Conservation (phyloP, 192 early-diverging fungal species). For the Backusella psychrophila region DNA sequence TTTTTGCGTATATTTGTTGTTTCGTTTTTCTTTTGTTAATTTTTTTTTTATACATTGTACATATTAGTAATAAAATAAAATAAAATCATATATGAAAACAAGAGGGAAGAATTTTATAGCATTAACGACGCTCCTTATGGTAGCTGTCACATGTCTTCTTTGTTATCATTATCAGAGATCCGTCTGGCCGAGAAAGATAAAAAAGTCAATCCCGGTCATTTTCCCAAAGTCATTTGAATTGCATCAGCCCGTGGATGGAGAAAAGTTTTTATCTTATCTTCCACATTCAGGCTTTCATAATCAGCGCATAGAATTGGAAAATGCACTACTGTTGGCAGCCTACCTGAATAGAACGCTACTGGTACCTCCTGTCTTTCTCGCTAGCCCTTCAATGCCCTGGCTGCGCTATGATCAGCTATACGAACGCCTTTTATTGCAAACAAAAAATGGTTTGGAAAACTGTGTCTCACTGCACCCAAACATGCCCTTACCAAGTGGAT, state of each 20-base stretch:
- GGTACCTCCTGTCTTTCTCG: slow-evolving; percentile 48
- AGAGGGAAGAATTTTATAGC: background rate
- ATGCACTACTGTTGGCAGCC: slow-evolving; percentile 52
- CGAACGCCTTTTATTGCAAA: slow-evolving; percentile 47
- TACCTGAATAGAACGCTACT: slow-evolving; percentile 57
- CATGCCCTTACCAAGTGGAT: slow-evolving; percentile 47
- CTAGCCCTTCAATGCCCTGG: slow-evolving; percentile 52
- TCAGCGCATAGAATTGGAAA: slow-evolving; percentile 40
- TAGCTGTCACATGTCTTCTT: background rate
- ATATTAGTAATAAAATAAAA: background rate
- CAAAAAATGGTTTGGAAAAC: slow-evolving; percentile 52
- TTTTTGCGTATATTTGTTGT: background rate
- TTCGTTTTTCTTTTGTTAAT: background rate
- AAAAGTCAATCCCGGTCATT: slow-evolving; percentile 10
- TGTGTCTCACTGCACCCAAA: slow-evolving; percentile 32
- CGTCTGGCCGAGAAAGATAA: background rate
- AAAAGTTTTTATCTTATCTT: slow-evolving; percentile 39
- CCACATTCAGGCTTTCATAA: slow-evolving; percentile 45
- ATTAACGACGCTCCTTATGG: background rate
- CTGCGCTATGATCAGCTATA: slow-evolving; percentile 42
- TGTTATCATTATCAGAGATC: background rate
- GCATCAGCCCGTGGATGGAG: background rate
- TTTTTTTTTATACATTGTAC: background rate
- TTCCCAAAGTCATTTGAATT: slow-evolving; percentile 23
- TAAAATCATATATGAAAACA: background rate